Evolutionary conservation across 2,329 filamentous ascomycete genomes (phyloP).

Genomic region (Fusarium papillatum): DNA sequence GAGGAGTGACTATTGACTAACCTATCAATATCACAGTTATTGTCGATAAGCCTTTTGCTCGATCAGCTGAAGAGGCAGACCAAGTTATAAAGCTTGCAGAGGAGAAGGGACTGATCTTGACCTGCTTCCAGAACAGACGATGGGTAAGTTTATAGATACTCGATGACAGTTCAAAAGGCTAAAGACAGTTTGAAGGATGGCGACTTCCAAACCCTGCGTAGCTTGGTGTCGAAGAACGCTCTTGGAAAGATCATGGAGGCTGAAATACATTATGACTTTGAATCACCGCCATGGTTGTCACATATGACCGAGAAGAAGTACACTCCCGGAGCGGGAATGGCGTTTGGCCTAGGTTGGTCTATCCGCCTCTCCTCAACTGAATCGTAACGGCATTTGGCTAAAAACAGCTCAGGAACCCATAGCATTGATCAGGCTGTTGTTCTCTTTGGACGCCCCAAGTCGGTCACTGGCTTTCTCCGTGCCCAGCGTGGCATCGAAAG

Average conservation of each 20-base stretch:
- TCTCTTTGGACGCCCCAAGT: conserved; percentile 29
- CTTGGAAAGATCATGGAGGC: conserved; percentile 73
- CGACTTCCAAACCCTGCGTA: conserved; percentile 34
- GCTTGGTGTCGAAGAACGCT: conserved; percentile 25
- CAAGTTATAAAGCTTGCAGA: conserved; percentile 31
- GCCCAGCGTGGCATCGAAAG: conserved; percentile 34
- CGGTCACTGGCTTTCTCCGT: conserved; percentile 39
- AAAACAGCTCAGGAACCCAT: conserved; percentile 26
- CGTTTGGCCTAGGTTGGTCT: conserved; percentile 55
- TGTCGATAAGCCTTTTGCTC: conserved; percentile 41
- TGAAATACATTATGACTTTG: conserved; percentile 75
- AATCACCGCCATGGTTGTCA: conserved; percentile 54
- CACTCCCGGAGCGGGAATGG: conserved; percentile 54
- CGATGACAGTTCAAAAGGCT: background rate
- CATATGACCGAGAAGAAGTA: conserved; percentile 49
- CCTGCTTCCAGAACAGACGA: conserved; percentile 41
- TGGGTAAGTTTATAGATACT: conserved; percentile 20
- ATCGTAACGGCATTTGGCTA: too few relatives aligned
- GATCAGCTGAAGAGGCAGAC: conserved; percentile 33
- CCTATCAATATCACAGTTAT: conserved; percentile 17
- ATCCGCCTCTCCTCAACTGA: background rate
- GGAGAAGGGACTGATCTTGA: conserved; percentile 33
- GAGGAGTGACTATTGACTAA: background rate
- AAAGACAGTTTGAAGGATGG: conserved; percentile 23
- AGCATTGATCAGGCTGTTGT: conserved; percentile 40